Evolutionary conservation across 2,329 filamentous ascomycete genomes (phyloP).

Genomic region (Pseudopyricularia cyperi): DNA sequence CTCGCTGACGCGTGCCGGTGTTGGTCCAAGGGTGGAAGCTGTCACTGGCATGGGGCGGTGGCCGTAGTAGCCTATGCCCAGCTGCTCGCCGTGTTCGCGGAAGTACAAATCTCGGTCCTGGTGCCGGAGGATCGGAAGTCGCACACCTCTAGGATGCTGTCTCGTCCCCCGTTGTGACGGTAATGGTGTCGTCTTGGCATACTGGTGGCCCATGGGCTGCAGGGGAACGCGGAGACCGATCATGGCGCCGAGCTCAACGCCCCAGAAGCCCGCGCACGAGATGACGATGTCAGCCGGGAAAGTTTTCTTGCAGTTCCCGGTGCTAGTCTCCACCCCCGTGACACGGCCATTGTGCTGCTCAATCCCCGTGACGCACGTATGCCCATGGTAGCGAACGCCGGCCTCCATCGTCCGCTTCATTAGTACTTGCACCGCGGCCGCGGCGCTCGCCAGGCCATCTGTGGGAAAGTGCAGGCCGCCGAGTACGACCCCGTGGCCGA

Average conservation of each 20-base stretch:
- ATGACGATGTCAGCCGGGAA: conserved; percentile 47
- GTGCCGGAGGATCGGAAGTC: conserved; percentile 44
- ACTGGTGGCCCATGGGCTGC: conserved; percentile 49
- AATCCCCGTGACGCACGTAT: conserved; percentile 45
- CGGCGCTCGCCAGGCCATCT: conserved; percentile 48
- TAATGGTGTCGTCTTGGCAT: conserved; percentile 46
- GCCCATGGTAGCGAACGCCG: conserved; percentile 44
- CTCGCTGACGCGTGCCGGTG: conserved; percentile 39
- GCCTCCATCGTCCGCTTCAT: conserved; percentile 42
- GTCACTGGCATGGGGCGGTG: conserved; percentile 48
- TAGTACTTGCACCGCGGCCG: conserved; percentile 46
- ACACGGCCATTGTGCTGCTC: conserved; percentile 32
- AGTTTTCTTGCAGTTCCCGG: background rate
- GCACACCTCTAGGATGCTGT: conserved; percentile 27
- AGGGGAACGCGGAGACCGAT: conserved; percentile 43
- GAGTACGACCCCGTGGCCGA: conserved; percentile 39
- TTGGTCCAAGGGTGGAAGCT: conserved; percentile 38
- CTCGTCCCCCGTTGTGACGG: conserved; percentile 11
- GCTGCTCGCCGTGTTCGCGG: conserved; percentile 48
- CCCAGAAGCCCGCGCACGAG: conserved; percentile 54
- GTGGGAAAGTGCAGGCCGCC: conserved; percentile 47
- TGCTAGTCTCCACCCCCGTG: conserved; percentile 42
- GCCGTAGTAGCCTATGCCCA: conserved; percentile 52
- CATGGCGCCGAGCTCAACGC: conserved; percentile 51
- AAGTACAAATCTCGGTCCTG: conserved; percentile 54